phyloP scores from a whole-genome alignment of 768 basidiomycete species.

The Mycena filopes region DNA sequence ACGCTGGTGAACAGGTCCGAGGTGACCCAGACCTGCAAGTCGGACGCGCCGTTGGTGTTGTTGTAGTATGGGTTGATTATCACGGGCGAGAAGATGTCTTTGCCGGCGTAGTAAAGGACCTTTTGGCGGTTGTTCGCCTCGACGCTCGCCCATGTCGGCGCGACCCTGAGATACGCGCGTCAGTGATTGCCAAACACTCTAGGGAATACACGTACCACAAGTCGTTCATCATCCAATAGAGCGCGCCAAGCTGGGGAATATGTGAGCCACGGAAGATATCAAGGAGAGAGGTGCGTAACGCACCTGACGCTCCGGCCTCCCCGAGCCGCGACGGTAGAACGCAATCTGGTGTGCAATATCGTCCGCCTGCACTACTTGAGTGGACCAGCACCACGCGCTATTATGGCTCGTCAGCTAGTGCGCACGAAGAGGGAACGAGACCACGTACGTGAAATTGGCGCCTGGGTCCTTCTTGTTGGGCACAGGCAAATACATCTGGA shows the following conservation, averaged over 20 bases:
- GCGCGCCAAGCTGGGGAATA: constrained; percentile 24
- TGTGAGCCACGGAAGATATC: no score
- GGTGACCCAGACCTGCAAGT: constrained; percentile 26
- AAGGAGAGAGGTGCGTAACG: no score
- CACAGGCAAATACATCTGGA: constrained; percentile 18
- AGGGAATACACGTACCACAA: constrained; percentile 11
- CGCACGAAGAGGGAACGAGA: neutral
- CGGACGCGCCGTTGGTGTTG: constrained; percentile 1
- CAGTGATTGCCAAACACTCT: neutral
- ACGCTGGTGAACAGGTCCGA: constrained; percentile 7
- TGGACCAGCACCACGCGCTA: constrained; percentile 28
- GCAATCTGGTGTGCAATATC: constrained; percentile 27
- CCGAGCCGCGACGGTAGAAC: constrained; percentile 27
- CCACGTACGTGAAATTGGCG: constrained; percentile 27
- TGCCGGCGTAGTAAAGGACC: constrained; percentile 26
- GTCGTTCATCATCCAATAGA: constrained; percentile 29
- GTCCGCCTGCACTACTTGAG: constrained; percentile 25
- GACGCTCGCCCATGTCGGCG: constrained; percentile 22
- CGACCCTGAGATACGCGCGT: constrained; percentile 7
- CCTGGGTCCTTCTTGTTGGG: constrained; percentile 9
- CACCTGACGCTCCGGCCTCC: constrained; percentile 17
- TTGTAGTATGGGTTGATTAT: constrained; percentile 27
- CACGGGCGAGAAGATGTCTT: constrained; percentile 26
- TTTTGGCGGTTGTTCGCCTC: constrained; percentile 28
- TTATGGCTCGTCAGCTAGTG: neutral